Evolutionary conservation across 1,284 basidiomycete genomes (phyloP).

Genomic region (Sporisorium sorghi): DNA sequence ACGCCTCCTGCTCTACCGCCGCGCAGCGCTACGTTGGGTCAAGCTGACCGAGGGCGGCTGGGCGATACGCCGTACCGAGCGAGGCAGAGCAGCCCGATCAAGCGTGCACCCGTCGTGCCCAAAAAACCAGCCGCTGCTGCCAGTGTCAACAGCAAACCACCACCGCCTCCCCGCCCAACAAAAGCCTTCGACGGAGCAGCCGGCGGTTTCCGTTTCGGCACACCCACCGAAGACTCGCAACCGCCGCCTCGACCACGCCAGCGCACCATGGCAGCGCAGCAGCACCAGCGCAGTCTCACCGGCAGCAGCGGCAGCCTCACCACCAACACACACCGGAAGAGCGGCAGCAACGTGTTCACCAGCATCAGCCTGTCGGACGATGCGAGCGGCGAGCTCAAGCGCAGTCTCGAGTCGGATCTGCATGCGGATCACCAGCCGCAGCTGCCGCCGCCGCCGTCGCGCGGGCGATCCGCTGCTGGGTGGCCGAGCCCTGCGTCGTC

Average conservation of each 20-base stretch:
- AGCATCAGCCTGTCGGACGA: slow-evolving; percentile 42
- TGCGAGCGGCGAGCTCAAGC: slow-evolving; percentile 30
- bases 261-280: background rate
- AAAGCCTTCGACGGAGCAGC: slow-evolving; percentile 23
- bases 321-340: slow-evolving; percentile 18
- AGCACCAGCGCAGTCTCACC: slow-evolving; percentile 7
- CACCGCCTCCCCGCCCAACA: slow-evolving; percentile 28
- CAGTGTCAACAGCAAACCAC: slow-evolving; percentile 13
- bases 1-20: slow-evolving; percentile 41
- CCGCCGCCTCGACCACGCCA: slow-evolving; percentile 12
- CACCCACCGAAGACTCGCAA: background rate
- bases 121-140: slow-evolving; percentile 11
- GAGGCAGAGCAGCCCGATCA: slow-evolving; percentile 18
- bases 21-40: slow-evolving; percentile 33
- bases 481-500: background rate
- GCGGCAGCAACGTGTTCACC: slow-evolving; percentile 38
- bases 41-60: slow-evolving; percentile 8
- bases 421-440: slow-evolving; percentile 11
- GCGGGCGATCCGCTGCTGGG: slow-evolving; percentile 5
- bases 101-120: slow-evolving; percentile 11
- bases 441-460: slow-evolving; percentile 22
- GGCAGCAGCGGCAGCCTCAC: background rate
- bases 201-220: slow-evolving; percentile 37
- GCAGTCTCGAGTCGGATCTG: slow-evolving; percentile 27
- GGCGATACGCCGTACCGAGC: slow-evolving; percentile 13